Base-by-base conservation (phyloP, 768 basidiomycete species). In the Solioccasus polychromus region DNA sequence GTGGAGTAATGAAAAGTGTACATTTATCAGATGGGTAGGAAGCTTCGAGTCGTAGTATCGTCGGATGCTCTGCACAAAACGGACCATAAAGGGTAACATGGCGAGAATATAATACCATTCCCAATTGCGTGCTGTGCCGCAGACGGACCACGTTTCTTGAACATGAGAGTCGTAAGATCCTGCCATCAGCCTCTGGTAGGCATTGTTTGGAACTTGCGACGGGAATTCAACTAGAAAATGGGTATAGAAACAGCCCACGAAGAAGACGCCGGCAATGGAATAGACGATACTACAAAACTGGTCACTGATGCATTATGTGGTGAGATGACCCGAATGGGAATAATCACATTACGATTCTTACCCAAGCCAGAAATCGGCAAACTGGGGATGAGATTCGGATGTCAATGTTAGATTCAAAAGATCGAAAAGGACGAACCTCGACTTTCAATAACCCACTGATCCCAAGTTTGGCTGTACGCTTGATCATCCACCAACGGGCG, bases 321-420 rank as follows among this genome's bases (percentile, higher is more conserved):
- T 47, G 28, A 47, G 48, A 47, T 20, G n/a, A 34, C 0, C 26
- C 5, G 25, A 8, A 23, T 22, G 4, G 14, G 25, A 42, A 5
- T 44, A 28, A 5, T 31, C 34, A 10, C 25, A 22, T 57, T 76
- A 34, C 7, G 14, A 34, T n/a, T 5, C 32, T 36, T 62, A 87
- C 85, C 86, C 89, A 65, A 91, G 72, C 89, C 89, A 92, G 80
- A 90, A 90, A 72, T 90, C 88, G 7, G 82, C 69, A 60, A 92
- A 92, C 82, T 87, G 47, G 1, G 29, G 36, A 34, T 34, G 19
- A 29, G 4, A 15, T 30, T 50, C 50, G 44, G 43, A 45, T 25
- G 24, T 30, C 14, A 18, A 25, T 20, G 20, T 20, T n/a, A 29
- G 25, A 8, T 15, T 15, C 17, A 11, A 41, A 18, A 32, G 30